Conservation (phyloP, 768 basidiomycete genomes). For the Chalciporus chontae region DNA sequence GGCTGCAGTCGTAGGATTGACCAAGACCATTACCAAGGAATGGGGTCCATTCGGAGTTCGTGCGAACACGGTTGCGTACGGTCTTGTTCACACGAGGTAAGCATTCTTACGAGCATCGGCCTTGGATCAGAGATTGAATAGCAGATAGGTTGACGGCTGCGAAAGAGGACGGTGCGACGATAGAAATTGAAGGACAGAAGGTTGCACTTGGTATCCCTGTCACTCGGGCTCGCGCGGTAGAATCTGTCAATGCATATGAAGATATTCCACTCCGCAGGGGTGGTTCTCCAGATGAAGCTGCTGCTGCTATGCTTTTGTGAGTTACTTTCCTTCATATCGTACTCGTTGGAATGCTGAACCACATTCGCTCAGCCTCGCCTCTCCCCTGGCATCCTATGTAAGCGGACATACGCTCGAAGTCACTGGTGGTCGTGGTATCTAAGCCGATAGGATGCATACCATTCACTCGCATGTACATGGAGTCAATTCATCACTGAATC, state of each 20-base stretch:
- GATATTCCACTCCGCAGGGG: slow-evolving; percentile 67
- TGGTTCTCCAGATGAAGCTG: slow-evolving; percentile 73
- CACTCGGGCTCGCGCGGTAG: slow-evolving; percentile 37
- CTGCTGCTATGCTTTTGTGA: slow-evolving; percentile 71
- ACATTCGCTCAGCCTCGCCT: slow-evolving; percentile 53
- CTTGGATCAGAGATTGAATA: background rate
- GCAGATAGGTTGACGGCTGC: slow-evolving; percentile 61
- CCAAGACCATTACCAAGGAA: slow-evolving; percentile 85
- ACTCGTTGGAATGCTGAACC: slow-evolving; percentile 6
- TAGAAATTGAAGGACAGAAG: slow-evolving; percentile 81
- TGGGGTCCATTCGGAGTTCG: slow-evolving; percentile 84
- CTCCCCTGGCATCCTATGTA: slow-evolving; percentile 76
- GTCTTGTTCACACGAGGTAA: slow-evolving; percentile 73
- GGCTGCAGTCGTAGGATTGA: slow-evolving; percentile 71
- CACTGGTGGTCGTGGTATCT: slow-evolving; percentile 79
- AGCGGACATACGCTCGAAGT: slow-evolving; percentile 82
- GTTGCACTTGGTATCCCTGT: slow-evolving; percentile 79
- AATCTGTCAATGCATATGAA: slow-evolving; percentile 40
- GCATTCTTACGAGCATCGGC: slow-evolving; percentile 1
- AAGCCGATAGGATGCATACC: slow-evolving; percentile 6
- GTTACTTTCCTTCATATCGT: slow-evolving; percentile 25
- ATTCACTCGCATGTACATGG: background rate
- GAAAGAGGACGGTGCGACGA: slow-evolving; percentile 72
- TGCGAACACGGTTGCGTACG: slow-evolving; percentile 78
- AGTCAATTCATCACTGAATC: too few relatives aligned